Percentiles rank a stretch among this genome's conserved stretches.
Conservation (phyloP, 352 stramenopile species). For the Phytophthora multivora region DNA sequence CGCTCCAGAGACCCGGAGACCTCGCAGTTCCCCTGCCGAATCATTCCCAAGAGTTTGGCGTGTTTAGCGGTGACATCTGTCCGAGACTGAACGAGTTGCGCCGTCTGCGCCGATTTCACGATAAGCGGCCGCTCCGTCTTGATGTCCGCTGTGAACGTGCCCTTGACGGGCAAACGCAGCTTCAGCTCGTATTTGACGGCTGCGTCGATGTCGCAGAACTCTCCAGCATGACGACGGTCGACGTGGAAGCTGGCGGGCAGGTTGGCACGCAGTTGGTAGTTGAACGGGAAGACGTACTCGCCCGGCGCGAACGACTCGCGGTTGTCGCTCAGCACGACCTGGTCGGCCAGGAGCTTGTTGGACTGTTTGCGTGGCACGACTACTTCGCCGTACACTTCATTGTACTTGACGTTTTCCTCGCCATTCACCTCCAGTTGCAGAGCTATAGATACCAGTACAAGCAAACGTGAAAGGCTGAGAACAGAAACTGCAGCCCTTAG, state of each 20-base stretch:
- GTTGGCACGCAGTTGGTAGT: conserved; percentile 22
- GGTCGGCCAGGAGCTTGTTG: conserved; percentile 18
- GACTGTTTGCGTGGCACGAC: conserved; percentile 13
- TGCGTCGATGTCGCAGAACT: conserved; percentile 35
- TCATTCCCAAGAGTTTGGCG: conserved; percentile 26
- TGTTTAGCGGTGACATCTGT: conserved; percentile 13
- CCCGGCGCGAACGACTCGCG: conserved; percentile 52
- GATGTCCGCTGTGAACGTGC: conserved; percentile 17
- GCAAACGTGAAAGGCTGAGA: not conserved
- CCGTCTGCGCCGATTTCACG: conserved; percentile 13
- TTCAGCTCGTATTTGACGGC: conserved; percentile 34
- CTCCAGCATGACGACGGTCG: conserved; percentile 14
- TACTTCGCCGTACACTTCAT: conserved; percentile 29
- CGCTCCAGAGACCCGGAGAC: conserved; percentile 26
- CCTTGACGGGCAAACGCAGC: conserved; percentile 28
- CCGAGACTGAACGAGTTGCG: conserved; percentile 21
- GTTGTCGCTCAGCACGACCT: conserved; percentile 48
- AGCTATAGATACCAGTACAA: conserved; percentile 13
- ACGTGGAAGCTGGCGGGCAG: conserved; percentile 30
- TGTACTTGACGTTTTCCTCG: conserved; percentile 35
- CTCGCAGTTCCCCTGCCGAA: conserved; percentile 29
- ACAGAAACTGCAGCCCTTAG: not conserved
- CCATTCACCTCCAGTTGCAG: conserved; percentile 30
- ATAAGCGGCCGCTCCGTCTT: conserved; percentile 15
- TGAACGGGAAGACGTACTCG: conserved; percentile 37